Conservation (phyloP, 805 yeast genomes). For the Saccharomyces kudriavzevii region DNA sequence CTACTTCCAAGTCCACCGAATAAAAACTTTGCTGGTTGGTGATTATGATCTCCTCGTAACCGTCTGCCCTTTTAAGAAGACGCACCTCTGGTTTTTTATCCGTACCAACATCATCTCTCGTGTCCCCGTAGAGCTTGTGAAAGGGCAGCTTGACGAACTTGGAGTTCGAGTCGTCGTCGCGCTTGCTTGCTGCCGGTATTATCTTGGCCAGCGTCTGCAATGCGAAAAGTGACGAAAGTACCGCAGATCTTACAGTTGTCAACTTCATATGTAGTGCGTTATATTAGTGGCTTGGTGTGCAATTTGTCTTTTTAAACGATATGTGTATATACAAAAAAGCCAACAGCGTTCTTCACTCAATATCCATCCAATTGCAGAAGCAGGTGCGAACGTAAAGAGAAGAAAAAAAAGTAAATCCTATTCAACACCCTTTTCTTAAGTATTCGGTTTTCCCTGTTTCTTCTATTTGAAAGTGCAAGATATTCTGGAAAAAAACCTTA, state of each 20-base stretch:
- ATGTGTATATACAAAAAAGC: neutral
- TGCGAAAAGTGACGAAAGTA: neutral
- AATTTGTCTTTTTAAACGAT: neutral
- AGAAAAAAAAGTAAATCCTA: neutral
- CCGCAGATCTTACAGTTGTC: neutral
- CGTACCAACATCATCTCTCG: slow-evolving; percentile 4
- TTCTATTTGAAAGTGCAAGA: neutral
- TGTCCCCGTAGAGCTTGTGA: slow-evolving; percentile 20
- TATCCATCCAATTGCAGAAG: neutral
- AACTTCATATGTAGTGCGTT: neutral
- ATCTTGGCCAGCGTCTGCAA: neutral
- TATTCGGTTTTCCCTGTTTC: neutral
- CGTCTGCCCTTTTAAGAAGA: slow-evolving; percentile 24
- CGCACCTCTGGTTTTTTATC: slow-evolving; percentile 4
- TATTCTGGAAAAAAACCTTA: neutral
- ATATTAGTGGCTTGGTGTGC: neutral
- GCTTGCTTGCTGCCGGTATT: neutral
- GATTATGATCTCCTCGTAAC: slow-evolving; percentile 29
- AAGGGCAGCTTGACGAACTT: slow-evolving; percentile 14
- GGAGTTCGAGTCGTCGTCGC: neutral
- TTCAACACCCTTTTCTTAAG: neutral
- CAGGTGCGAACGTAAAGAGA: neutral
- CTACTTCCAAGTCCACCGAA: slow-evolving; percentile 40
- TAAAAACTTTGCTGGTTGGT: slow-evolving; percentile 38
- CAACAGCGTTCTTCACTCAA: neutral